Evolutionary conservation across 2,329 filamentous ascomycete species (phyloP).

Genomic region (Phaeomoniella chlamydospora): DNA sequence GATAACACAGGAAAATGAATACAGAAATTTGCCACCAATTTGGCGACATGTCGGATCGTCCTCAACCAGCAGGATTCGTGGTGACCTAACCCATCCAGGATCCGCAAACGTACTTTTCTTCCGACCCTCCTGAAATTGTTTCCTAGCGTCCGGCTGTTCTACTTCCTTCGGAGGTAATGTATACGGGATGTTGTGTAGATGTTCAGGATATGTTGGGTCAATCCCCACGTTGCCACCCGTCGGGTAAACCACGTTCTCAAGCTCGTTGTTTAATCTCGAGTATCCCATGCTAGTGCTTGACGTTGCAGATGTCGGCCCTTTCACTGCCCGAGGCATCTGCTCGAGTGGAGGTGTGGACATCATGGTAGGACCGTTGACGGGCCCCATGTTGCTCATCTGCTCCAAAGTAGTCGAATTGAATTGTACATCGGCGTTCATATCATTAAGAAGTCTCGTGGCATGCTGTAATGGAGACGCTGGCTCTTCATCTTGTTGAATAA

Average conservation of each 20-base stretch:
- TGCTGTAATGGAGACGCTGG: constrained; percentile 55
- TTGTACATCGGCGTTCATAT: constrained; percentile 51
- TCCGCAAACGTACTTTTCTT: constrained; percentile 49
- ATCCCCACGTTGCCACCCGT: constrained; percentile 85
- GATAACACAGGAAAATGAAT: constrained; percentile 49
- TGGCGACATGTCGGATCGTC: constrained; percentile 55
- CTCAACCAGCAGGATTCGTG: constrained; percentile 81
- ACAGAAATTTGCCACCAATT: constrained; percentile 52
- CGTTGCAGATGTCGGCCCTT: constrained; percentile 24
- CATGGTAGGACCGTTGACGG: constrained; percentile 20
- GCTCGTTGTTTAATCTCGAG: constrained; percentile 34
- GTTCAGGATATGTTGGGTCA: constrained; percentile 85
- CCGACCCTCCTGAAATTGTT: constrained; percentile 33
- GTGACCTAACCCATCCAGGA: constrained; percentile 51
- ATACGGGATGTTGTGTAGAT: constrained; percentile 90
- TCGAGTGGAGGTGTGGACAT: constrained; percentile 44
- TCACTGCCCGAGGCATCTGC: constrained; percentile 28
- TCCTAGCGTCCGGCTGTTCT: constrained; percentile 32
- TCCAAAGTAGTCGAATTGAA: constrained; percentile 51
- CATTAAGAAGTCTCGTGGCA: constrained; percentile 49
- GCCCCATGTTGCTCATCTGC: constrained; percentile 41
- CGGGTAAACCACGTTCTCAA: constrained; percentile 71
- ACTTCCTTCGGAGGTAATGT: constrained; percentile 53
- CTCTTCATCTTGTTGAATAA: constrained; percentile 40
- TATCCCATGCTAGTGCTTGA: constrained; percentile 38